These are phyloP conservation scores for Linum tenue DNA, from an alignment of 345 rosid genomes.

Conservation along the genomic window DNA sequence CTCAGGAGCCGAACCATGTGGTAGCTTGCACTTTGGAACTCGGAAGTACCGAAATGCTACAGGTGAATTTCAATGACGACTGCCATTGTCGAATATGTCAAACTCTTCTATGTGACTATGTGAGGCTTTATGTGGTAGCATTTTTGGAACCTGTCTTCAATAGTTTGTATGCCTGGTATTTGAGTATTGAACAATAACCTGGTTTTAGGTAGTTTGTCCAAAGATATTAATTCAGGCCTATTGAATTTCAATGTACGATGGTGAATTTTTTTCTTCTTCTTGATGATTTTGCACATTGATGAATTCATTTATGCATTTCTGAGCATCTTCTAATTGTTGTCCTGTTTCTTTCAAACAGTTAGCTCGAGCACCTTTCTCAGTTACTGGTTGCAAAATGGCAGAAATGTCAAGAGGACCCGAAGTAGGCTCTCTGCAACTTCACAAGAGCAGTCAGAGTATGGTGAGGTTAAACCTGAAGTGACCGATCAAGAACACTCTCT, in stretches of 20 bases:
- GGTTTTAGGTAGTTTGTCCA: neutral
- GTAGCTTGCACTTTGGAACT: constrained; percentile 24
- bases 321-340: neutral
- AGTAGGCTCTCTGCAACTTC: constrained; percentile 28
- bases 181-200: constrained; percentile 3
- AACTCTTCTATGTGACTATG: neutral
- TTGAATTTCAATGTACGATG: constrained; percentile 1
- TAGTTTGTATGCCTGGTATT: constrained; percentile 4
- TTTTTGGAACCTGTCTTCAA: neutral
- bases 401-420: constrained; percentile 26
- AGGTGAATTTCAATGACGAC: constrained; percentile 31
- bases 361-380: constrained; percentile 18
- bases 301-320: constrained; percentile 1
- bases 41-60: constrained; percentile 29
- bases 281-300: neutral
- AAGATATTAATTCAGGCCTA: neutral
- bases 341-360: constrained; percentile 13
- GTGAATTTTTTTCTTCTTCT: constrained; percentile 10
- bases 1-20: constrained; percentile 21
- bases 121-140: neutral
- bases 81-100: neutral
- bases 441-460: constrained; percentile 33
- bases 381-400: constrained; percentile 23
- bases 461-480: constrained; percentile 26
- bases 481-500: constrained; percentile 26